Evolutionary conservation across 2,329 filamentous ascomycete species (phyloP), one percentile per base, ranked within the genome.

Genomic region (Colletotrichum sp.): DNA sequence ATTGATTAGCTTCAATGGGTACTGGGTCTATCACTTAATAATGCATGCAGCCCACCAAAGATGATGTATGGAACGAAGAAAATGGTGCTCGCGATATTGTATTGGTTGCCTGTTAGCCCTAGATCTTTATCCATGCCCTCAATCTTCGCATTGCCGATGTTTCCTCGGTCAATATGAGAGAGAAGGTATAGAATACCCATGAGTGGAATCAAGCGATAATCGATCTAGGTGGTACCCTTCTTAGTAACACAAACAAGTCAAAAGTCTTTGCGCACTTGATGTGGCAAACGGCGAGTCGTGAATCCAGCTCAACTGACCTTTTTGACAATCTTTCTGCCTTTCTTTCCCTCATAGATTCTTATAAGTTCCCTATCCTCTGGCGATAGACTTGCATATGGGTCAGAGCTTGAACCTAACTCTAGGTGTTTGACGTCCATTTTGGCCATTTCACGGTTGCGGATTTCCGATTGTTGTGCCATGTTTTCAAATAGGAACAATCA

Each of bases 1-100:
- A 60, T 39, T 28, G 5, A 60, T 39, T 15, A 80, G 93, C 92
- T 77, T 92, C 91, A n/a, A 43, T 43, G 18, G 1, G 9, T n/a
- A 6, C 18, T 43, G 9, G 7, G 16, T 18, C 7, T 18, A 10
- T 43, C 1, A 4, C 9, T 43, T 43, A 43, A 10, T n/a, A 12
- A 43, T 43, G 9, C 18, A 43, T 43, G 9, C 21, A 93, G 83
- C 0, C 9, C 24, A 76, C 65, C 43, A 39, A 79, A 92, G 48
- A 94, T 87, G 83, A 94, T 93, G 85, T 94, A 94, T 78, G 64
- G 69, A n/a, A 76, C 55, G 43, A 77, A 72, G 32, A 76, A 74
- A 60, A 77, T 66, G 21, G 70, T 68, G 55, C 55, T 64, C 4
- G 59, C 64, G 7, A 76, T 48, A 24, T 76, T 76, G 57, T 68